Evolutionary conservation across 75 land plant species (phyloP).

Genomic region (Sequoiadendron giganteum): DNA sequence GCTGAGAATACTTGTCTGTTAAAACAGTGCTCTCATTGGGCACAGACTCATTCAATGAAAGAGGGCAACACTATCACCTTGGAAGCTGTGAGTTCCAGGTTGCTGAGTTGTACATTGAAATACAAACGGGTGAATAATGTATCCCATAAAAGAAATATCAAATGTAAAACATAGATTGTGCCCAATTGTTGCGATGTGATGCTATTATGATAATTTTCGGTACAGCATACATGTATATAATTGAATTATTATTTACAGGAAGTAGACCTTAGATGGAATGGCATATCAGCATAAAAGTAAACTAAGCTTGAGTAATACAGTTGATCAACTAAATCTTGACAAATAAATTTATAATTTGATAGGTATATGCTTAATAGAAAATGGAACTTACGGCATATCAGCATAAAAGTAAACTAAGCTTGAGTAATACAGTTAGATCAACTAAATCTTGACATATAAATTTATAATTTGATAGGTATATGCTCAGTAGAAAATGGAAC

Average conservation of each 20-base stretch:
- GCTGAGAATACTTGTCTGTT: neutral
- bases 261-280: neutral
- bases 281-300: neutral
- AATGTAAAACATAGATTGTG: too few relatives aligned
- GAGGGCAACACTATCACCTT: neutral
- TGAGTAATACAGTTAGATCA: neutral
- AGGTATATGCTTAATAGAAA: neutral
- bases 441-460: neutral
- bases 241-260: neutral
- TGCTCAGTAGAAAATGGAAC: neutral
- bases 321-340: too few relatives aligned
- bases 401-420: too few relatives aligned
- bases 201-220: too few relatives aligned
- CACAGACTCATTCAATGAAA: neutral
- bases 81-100: neutral
- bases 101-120: neutral
- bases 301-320: too few relatives aligned
- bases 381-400: neutral
- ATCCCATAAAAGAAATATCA: neutral
- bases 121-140: neutral
- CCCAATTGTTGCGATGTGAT: too few relatives aligned
- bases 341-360: neutral
- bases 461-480: neutral
- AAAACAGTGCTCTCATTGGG: neutral
- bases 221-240: too few relatives aligned